Conservation (phyloP, 805 yeast species). For the Yamadazyma paraphyllophila region DNA sequence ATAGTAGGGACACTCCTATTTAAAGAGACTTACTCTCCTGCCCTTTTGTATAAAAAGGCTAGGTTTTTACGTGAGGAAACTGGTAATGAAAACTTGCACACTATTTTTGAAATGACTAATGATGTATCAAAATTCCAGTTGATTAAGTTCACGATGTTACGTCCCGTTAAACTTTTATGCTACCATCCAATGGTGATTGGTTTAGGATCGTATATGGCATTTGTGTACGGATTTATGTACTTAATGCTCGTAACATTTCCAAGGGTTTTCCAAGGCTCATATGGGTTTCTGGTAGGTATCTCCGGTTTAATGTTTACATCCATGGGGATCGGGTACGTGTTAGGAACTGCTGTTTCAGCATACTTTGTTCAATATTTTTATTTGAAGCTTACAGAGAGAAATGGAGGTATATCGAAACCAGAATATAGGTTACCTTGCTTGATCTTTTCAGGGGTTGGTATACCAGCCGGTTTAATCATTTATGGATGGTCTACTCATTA, state of each 20-base stretch:
- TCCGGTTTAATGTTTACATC: conserved; percentile 40
- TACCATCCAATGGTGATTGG: conserved; percentile 40
- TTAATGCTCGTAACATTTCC: conserved; percentile 42
- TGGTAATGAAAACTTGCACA: conserved; percentile 36
- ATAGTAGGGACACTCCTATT: conserved; percentile 28
- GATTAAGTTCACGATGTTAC: conserved; percentile 24
- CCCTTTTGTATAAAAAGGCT: conserved; percentile 29
- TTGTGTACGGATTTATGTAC: conserved; percentile 42
- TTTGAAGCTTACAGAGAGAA: conserved; percentile 20
- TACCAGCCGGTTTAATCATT: conserved; percentile 38
- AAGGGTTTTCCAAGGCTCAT: conserved; percentile 25
- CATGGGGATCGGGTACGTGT: conserved; percentile 35
- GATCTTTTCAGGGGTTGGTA: conserved; percentile 28
- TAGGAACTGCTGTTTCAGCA: conserved; percentile 35
- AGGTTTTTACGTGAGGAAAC: conserved; percentile 27
- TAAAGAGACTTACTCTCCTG: conserved; percentile 38
- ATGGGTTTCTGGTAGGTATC: conserved; percentile 31
- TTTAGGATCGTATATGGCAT: conserved; percentile 41
- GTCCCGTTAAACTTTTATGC: conserved; percentile 33
- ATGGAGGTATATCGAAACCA: conserved; percentile 36
- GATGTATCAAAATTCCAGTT: conserved; percentile 11
- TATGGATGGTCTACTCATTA: conserved; percentile 41
- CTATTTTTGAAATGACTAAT: conserved; percentile 35
- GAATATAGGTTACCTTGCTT: conserved; percentile 39
- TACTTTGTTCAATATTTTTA: conserved; percentile 25